phyloP scores from a whole-genome alignment of 2,329 filamentous ascomycete genomes.

The Aspergillus sp. region DNA sequence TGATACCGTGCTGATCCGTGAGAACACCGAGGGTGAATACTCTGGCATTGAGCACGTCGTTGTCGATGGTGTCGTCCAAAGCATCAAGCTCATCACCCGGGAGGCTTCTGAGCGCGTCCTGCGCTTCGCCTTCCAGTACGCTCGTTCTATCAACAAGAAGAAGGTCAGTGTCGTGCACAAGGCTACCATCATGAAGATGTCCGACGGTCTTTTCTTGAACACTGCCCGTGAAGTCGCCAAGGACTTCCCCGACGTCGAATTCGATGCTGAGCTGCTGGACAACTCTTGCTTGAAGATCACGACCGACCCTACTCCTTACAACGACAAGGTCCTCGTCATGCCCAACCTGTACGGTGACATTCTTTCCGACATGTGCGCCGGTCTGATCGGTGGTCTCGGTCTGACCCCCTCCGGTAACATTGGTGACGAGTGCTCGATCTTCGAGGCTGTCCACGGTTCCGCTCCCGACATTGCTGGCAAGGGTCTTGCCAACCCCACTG shows the following conservation, averaged over 20 bases:
- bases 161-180: conserved; percentile 99
- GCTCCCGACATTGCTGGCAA: conserved; percentile 96
- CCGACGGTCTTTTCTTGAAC: conserved; percentile 94
- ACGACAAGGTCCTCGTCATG: conserved; percentile 97
- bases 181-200: conserved; percentile 99
- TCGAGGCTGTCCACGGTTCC: conserved; percentile 98
- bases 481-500: conserved; percentile 94
- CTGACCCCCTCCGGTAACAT: conserved; percentile 98
- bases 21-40: conserved; percentile 99
- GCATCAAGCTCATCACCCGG: conserved; percentile 98
- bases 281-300: conserved; percentile 99
- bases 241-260: conserved; percentile 94
- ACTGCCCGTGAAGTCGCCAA: conserved; percentile 83
- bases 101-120: conserved; percentile 94
- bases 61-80: conserved; percentile 96
- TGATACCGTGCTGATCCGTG: conserved; percentile 95
- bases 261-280: conserved; percentile 96
- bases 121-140: conserved; percentile 97
- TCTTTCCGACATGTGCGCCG: conserved; percentile 98
- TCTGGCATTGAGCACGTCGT: conserved; percentile 98
- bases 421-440: conserved; percentile 98
- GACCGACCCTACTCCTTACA: conserved; percentile 93
- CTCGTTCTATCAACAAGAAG: conserved; percentile 85
- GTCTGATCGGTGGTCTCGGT: conserved; percentile 95
- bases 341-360: conserved; percentile 99